Percentiles rank a stretch among this genome's conserved stretches.
Conservation (phyloP, 352 stramenopile genomes). For the Nothophytophthora sp. region DNA sequence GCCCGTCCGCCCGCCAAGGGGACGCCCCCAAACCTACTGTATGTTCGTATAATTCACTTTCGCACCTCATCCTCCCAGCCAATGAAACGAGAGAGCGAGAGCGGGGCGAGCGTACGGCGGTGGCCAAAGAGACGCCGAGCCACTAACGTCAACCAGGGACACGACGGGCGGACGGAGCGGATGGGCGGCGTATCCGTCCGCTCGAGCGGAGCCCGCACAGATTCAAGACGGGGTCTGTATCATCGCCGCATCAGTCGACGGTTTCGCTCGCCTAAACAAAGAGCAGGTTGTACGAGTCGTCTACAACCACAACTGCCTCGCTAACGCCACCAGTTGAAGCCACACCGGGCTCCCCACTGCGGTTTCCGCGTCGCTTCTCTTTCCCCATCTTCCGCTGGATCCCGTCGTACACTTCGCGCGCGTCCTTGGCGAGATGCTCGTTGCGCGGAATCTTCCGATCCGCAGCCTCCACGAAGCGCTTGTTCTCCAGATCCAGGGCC, state of each 20-base stretch:
- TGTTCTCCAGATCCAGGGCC: conserved; percentile 51
- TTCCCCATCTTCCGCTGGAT: conserved; percentile 48
- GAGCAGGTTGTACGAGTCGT: conserved; percentile 50
- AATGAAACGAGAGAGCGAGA: background rate
- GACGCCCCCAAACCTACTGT: too few relatives aligned
- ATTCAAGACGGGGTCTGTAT: background rate
- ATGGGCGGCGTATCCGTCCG: background rate
- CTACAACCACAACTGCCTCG: conserved; percentile 29
- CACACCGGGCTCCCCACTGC: conserved; percentile 3
- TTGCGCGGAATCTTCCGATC: conserved; percentile 42
- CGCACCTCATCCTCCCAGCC: background rate
- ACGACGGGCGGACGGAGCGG: background rate
- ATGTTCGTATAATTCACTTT: background rate
- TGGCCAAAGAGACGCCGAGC: too few relatives aligned
- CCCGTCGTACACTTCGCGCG: conserved; percentile 49
- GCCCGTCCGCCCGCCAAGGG: too few relatives aligned
- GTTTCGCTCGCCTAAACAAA: too few relatives aligned
- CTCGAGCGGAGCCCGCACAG: background rate
- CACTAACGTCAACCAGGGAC: too few relatives aligned
- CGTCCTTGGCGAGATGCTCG: conserved; percentile 53
- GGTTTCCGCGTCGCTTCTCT: conserved; percentile 22
- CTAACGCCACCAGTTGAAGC: conserved; percentile 1
- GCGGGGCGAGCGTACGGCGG: background rate
- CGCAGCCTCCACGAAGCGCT: conserved; percentile 32
- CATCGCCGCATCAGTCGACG: too few relatives aligned